Evolutionary conservation across 345 rosid genomes (phyloP), one percentile per base, ranked within the genome.

Genomic region (Hibiscus tridactylites): DNA sequence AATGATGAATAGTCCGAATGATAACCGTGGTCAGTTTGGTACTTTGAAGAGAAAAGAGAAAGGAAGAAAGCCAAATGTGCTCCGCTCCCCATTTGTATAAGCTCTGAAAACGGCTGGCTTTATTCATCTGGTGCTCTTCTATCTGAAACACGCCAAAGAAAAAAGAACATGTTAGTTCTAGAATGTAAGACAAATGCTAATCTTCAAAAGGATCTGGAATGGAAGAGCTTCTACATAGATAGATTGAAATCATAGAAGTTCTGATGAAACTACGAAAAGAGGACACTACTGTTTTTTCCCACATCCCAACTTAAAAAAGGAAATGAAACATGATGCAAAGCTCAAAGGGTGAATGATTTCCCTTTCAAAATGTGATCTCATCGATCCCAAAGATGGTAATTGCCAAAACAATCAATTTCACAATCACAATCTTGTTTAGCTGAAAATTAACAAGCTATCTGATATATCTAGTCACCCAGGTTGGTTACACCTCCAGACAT

Each of bases 101-200:
- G 52, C 71, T 26, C 68, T 10, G 2, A 12, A 11, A 5, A 53
- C 1, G 52, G 17, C 39, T 15, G 37, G 61, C 50, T 62, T 78
- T 73, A 79, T 57, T 52, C 61, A 28, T 47, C 49, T 19, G 59
- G 15, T 26, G 71, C 56, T 28, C 19, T 50, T 68, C 66, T 67
- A 46, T 77, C 87, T 79, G 85, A 74, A 79, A 73, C 13, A 21
- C 7, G 10, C 58, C 4, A 65, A 52, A 42, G 13, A 33, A 9
- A 62, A 26, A 9, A 8, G 26, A 11, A 17, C 54, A 24, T 1
- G 50, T 28, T 29, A n/a, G n/a, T 29, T 67, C 42, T 49, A 0
- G 59, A 44, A n/a, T 2, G 0, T 24, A 31, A 50, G 24, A 65
- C 28, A 21, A 21, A 15, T n/a, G 26, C 5, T 16, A 50, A 57